Base-by-base conservation (phyloP, 2,329 filamentous ascomycete species). In the Sclerotinia minor region DNA sequence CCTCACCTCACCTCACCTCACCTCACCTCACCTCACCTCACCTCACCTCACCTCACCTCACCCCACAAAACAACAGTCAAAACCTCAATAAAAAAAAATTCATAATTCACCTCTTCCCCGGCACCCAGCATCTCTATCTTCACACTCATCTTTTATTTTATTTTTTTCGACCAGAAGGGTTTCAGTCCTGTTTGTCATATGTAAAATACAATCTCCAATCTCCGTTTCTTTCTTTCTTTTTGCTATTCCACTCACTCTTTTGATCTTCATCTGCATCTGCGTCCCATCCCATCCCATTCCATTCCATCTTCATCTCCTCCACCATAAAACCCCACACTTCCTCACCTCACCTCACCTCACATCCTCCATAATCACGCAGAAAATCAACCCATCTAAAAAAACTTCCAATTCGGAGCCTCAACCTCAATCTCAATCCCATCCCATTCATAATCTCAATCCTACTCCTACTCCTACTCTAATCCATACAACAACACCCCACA, bases 341-440 rank as follows among this genome's bases (percentile, higher is more conserved):
- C 13, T 32, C 21, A 35, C 35, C 35, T 35, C 32, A 32, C 6
- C 32, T 32, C 32, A 32, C 35, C 13, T 19, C 24, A 45, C 45
- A 58, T 35, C 29, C 29, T 29, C 29, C 21, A 21, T n/a, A 6
- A 58, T 49, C 17, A n/a, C n/a, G n/a, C 52, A 32, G 8, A 1
- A 47, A n/a, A 35, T 61, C 44, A 29, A 60, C 47, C 24, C n/a
- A 21, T 49, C 44, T 61, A 49, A 49, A 17, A 49, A 35, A 38
- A 61, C n/a, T 29, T 29, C 45, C 58, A 49, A 61, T n/a, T 49
- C 47, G 15, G 13, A 5, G 38, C 13, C 38, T 41, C 15, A 24
- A 24, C 24, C 54, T 35, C 41, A 35, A 35, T 35, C 35, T 35
- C 7, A 35, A 35, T 35, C 7, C 2, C 6, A 8, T 35, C 35